Percentiles rank a stretch among this genome's conserved stretches.
phyloP scores from a whole-genome alignment of 169 alveolate genomes.

The Ichthyophthirius multifiliis region DNA sequence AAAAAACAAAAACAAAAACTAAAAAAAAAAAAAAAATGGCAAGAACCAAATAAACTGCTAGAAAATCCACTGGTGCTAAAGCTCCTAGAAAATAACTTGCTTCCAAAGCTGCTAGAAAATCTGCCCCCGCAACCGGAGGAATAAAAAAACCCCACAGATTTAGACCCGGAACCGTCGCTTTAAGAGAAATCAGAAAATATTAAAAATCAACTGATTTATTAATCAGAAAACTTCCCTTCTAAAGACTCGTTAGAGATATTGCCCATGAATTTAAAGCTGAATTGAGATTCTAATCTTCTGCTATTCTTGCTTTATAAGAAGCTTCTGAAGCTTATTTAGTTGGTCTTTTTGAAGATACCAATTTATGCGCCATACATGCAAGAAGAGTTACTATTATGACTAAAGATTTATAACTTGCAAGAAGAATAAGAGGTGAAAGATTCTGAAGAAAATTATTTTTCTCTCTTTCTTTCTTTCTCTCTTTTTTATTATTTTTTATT shows the following conservation, averaged over 20 bases:
- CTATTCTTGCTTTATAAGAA: slow-evolving; percentile 98
- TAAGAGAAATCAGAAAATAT: slow-evolving; percentile 97
- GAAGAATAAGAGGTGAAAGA: slow-evolving; percentile 99
- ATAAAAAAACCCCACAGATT: slow-evolving; percentile 75
- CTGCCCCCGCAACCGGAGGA: slow-evolving; percentile 89
- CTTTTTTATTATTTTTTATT: too few species aligned
- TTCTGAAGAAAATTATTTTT: slow-evolving; percentile 25
- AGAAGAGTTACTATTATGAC: slow-evolving; percentile 99
- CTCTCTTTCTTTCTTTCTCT: background rate
- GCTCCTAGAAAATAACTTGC: slow-evolving; percentile 99
- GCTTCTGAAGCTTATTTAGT: slow-evolving; percentile 99
- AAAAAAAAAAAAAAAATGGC: slow-evolving; percentile 87
- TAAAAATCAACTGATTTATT: slow-evolving; percentile 96
- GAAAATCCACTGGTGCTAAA: slow-evolving; percentile 97
- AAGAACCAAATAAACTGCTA: slow-evolving; percentile 97
- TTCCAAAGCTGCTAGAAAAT: slow-evolving; percentile 97
- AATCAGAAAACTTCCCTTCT: slow-evolving; percentile 98
- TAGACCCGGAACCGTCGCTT: slow-evolving; percentile 99
- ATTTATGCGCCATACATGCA: slow-evolving; percentile 99
- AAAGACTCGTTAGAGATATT: slow-evolving; percentile 97
- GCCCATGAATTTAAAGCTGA: slow-evolving; percentile 97
- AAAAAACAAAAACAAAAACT: background rate
- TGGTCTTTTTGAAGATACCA: slow-evolving; percentile 98
- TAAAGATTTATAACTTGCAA: slow-evolving; percentile 97
- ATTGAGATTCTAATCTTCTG: slow-evolving; percentile 97